Evolutionary conservation across 2,329 filamentous ascomycete genomes (phyloP), one percentile per base, ranked within the genome.

Genomic region (Arthrobotrys megalospora): DNA sequence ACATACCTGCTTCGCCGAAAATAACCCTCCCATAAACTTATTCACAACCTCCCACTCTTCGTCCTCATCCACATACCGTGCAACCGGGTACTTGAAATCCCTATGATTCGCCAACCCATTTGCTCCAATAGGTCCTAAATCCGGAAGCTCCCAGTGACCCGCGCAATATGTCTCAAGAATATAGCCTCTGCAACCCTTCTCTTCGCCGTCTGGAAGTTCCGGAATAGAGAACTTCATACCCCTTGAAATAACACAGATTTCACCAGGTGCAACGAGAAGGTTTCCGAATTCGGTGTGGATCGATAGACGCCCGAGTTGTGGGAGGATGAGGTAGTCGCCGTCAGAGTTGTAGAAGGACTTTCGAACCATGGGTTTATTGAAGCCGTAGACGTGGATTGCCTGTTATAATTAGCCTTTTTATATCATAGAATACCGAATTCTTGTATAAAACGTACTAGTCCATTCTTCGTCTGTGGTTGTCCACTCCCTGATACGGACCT

Each of bases 281-380:
- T 77, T 80, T 53, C 92, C 93, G 58, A 94, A 86, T 84, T 95
- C 92, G 0, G 92, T 95, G 81, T 91, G 89, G 79, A 95, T 91
- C 82, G 94, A 91, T 45, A 95, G 85, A 12, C 88, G 87, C 1
- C 92, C 92, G 80, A 92, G 89, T 83, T 95, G 92, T 1, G 91
- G 87, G 12, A 95, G 91, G 79, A 95, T 90, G 70, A 94, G 84
- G 81, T 93, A 88, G 83, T 95, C 92, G 11, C 92, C 92, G 82
- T 95, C 92, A 0, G 93, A 91, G 2, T 91, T 94, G 86, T 95
- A 96, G 83, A 94, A 96, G 0, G 93, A 93, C 62, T 91, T 87
- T 45, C 89, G 88, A n/a, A 87, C 87, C 94, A 97, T 97, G 82
- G 91, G 90, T 83, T 89, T 91, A 19, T 92, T 92, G 0, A 91